Base-by-base conservation (phyloP, 164 flowering plant species). In the Platanus orientalis region DNA sequence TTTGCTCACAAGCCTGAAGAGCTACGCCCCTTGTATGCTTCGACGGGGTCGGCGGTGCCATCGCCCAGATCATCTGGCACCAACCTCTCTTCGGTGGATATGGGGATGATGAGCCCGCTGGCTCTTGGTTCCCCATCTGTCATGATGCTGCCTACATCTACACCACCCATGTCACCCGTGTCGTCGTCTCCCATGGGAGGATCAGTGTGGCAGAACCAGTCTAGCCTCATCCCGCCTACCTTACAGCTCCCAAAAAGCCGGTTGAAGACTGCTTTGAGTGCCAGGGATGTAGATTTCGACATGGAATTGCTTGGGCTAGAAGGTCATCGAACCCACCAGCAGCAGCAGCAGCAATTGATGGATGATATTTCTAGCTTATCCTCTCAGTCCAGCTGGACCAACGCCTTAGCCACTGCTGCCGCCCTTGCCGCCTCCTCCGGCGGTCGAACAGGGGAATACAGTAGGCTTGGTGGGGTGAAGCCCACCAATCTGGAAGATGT, bases 1-100 rank as follows among this genome's bases (percentile, higher is more conserved):
- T 92, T 92, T 66, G 98, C 98, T 47, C 98, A 92, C 77, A 88
- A 73, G 47, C 75, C 68, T 6, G 98, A 86, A 29, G 96, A 92
- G 66, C 59, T 92, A 32, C 83, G 98, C 0, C 95, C 98, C n/a
- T 75, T 90, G 6, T 84, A 84, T 69, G 85, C 93, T 12, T 86
- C 96, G 25, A 92, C 98, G 0, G 98, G 98, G 4, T 90, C 98
- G 1, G 96, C 83, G 7, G 76, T 92, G 73, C 92, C 87, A 26
- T 87, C 97, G 0, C 97, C 96, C 0, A 73, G 82, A 61, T 84
- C 91, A 20, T 40, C 59, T 30, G 64, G 84, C 0, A 36, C 66
- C 12, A 64, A 71, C 50, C 17, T 55, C 27, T 65, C 69, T 4
- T 62, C 80, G 0, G 27, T 79, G 54, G 87, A 84, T 47, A 71